Percentiles rank a stretch among this genome's conserved stretches.
These are phyloP conservation scores for Aspergillus cavernicola DNA, from an alignment of 495 filamentous ascomycete genomes.

Conservation along the genomic window DNA sequence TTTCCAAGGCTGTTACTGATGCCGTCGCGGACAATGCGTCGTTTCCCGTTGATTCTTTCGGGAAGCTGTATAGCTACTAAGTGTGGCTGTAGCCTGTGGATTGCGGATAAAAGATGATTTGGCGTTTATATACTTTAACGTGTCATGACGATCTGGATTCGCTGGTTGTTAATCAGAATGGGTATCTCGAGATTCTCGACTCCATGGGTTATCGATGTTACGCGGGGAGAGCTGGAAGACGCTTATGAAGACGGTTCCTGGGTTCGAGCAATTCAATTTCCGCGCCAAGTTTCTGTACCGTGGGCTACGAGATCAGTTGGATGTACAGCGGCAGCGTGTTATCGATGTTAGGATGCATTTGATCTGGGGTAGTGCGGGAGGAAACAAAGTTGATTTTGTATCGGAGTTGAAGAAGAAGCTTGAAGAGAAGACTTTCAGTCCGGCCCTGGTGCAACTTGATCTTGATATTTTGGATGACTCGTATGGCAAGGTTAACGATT, in stretches of 20 bases:
- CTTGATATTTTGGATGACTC: conserved; percentile 21
- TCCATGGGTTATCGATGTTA: conserved; percentile 27
- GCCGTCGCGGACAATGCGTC: conserved; percentile 13
- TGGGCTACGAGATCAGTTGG: conserved; percentile 20
- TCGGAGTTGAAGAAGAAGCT: conserved; percentile 11
- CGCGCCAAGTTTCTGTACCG: conserved; percentile 20
- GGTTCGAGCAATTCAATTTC: conserved; percentile 14
- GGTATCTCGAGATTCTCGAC: conserved; percentile 26
- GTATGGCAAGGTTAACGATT: conserved; percentile 28
- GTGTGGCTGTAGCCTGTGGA: conserved; percentile 21
- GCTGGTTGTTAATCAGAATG: conserved; percentile 26
- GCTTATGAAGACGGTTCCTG: conserved; percentile 21
- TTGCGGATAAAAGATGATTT: conserved; percentile 18
- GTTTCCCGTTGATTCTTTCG: conserved; percentile 24
- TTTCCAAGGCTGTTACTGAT: conserved; percentile 17
- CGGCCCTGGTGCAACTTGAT: conserved; percentile 25
- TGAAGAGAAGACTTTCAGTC: conserved; percentile 3
- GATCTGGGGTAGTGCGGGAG: conserved; percentile 15
- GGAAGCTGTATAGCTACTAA: conserved; percentile 27
- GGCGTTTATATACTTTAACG: conserved; percentile 24
- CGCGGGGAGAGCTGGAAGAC: conserved; percentile 28
- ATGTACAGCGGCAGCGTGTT: conserved; percentile 17
- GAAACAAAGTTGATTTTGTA: conserved; percentile 16
- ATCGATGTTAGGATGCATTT: conserved; percentile 20
- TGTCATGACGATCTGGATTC: conserved; percentile 28